These are phyloP conservation scores for Candida quercuum DNA, from an alignment of 805 yeast genomes.

Conservation along the genomic window DNA sequence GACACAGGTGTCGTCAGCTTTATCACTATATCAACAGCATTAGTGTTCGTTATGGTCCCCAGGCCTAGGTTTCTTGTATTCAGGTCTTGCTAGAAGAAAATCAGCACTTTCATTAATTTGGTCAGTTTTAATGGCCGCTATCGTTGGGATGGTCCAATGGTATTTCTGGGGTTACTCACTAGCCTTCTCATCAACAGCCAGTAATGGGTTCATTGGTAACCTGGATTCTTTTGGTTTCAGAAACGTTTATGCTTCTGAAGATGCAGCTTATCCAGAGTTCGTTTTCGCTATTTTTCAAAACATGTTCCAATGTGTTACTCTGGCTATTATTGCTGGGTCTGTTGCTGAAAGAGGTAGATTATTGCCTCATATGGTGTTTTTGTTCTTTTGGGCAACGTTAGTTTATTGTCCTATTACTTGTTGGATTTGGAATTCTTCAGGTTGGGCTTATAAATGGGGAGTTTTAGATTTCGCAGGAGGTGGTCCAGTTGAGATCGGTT, in stretches of 20 bases:
- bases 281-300: constrained; percentile 85
- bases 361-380: constrained; percentile 74
- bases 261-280: constrained; percentile 65
- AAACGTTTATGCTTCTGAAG: constrained; percentile 49
- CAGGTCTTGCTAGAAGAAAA: constrained; percentile 87
- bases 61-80: constrained; percentile 86
- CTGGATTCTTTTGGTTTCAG: constrained; percentile 77
- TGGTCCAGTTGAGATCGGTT: constrained; percentile 90
- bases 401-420: constrained; percentile 94
- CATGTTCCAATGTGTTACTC: constrained; percentile 87
- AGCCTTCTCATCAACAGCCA: constrained; percentile 76
- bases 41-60: constrained; percentile 90
- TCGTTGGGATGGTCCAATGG: constrained; percentile 84
- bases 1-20: constrained; percentile 44
- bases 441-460: constrained; percentile 93
- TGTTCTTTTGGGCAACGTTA: constrained; percentile 83
- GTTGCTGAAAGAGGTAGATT: constrained; percentile 91
- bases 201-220: constrained; percentile 85
- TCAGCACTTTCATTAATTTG: constrained; percentile 85
- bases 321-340: constrained; percentile 89
- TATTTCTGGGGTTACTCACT: constrained; percentile 97
- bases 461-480: constrained; percentile 97
- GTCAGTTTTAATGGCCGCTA: constrained; percentile 67
- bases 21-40: constrained; percentile 55
- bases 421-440: constrained; percentile 92